These are phyloP conservation scores for Paradendryphiella salina DNA, from an alignment of 2,329 filamentous ascomycete genomes.

Conservation along the genomic window DNA sequence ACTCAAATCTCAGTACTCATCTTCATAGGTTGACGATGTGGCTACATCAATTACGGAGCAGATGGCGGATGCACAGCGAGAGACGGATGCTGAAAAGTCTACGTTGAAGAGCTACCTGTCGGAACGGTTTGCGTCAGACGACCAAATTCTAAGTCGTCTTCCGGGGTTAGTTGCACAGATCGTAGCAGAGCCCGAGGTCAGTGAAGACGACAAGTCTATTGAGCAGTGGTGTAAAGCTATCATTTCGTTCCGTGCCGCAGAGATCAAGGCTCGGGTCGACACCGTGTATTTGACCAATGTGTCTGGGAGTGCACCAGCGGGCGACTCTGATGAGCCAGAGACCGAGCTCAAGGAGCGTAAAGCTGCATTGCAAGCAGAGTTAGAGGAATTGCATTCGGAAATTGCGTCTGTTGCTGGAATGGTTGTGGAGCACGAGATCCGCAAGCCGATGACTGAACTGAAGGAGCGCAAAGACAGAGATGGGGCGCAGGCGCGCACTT, in stretches of 20 bases:
- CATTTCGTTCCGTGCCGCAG: slow-evolving; percentile 46
- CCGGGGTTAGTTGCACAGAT: slow-evolving; percentile 68
- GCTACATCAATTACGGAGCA: slow-evolving; percentile 37
- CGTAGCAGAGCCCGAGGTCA: slow-evolving; percentile 52
- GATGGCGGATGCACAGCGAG: slow-evolving; percentile 52
- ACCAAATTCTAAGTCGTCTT: slow-evolving; percentile 66
- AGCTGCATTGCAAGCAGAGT: slow-evolving; percentile 62
- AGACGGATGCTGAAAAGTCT: slow-evolving; percentile 52
- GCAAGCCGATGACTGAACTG: slow-evolving; percentile 60
- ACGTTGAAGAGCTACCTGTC: slow-evolving; percentile 56
- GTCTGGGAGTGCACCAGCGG: slow-evolving; percentile 6
- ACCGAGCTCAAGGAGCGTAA: slow-evolving; percentile 57
- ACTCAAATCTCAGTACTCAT: background rate
- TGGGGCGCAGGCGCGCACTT: slow-evolving; percentile 39
- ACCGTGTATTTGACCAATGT: slow-evolving; percentile 56
- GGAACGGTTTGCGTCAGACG: slow-evolving; percentile 62
- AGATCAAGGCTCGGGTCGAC: slow-evolving; percentile 54
- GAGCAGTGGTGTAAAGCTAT: slow-evolving; percentile 58
- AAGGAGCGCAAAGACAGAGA: slow-evolving; percentile 45
- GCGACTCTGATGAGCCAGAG: slow-evolving; percentile 17
- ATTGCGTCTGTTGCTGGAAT: slow-evolving; percentile 71
- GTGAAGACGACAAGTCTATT: slow-evolving; percentile 58
- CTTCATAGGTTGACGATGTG: slow-evolving; percentile 35
- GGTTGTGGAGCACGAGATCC: slow-evolving; percentile 68
- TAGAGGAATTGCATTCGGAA: slow-evolving; percentile 71